Conservation (phyloP, 176 grass and related monocot genomes). For the Oryza officinalis region DNA sequence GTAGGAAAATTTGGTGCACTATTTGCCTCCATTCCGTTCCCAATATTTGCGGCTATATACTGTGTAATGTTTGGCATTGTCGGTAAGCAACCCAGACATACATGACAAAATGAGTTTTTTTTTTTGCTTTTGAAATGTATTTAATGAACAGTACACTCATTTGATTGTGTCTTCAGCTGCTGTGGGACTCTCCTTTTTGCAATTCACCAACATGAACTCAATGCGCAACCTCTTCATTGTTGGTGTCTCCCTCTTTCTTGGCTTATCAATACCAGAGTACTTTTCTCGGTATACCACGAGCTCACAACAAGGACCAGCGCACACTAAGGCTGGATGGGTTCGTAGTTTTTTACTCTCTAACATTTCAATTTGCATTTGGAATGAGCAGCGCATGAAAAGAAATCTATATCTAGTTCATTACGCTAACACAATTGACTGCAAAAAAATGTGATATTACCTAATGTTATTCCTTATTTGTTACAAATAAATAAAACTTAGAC, state of each 20-base stretch:
- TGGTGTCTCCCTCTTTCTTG: constrained; percentile 90
- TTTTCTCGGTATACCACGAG: constrained; percentile 67
- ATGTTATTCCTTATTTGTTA: neutral
- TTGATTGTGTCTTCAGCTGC: constrained; percentile 62
- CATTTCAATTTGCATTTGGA: constrained; percentile 1
- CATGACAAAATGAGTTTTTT: neutral
- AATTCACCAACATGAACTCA: constrained; percentile 99
- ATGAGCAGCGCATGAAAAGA: neutral
- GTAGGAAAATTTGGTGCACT: constrained; percentile 94
- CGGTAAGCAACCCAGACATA: constrained; percentile 42
- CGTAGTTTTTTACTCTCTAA: neutral
- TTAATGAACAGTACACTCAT: constrained; percentile 7
- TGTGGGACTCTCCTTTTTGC: constrained; percentile 86
- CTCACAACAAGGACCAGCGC: constrained; percentile 63
- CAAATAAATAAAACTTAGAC: neutral
- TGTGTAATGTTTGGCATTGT: constrained; percentile 90
- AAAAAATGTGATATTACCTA: neutral
- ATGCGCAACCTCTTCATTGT: constrained; percentile 93
- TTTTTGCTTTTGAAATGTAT: neutral
- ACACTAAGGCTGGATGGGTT: constrained; percentile 97
- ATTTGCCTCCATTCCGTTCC: constrained; percentile 94
- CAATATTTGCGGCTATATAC: constrained; percentile 90
- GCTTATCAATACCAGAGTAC: constrained; percentile 91
- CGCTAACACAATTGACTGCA: neutral
- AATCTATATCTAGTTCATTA: neutral